Evolutionary conservation across 306 rosid species (phyloP), one percentile per base, ranked within the genome.

Genomic region (Quercus gilva): DNA sequence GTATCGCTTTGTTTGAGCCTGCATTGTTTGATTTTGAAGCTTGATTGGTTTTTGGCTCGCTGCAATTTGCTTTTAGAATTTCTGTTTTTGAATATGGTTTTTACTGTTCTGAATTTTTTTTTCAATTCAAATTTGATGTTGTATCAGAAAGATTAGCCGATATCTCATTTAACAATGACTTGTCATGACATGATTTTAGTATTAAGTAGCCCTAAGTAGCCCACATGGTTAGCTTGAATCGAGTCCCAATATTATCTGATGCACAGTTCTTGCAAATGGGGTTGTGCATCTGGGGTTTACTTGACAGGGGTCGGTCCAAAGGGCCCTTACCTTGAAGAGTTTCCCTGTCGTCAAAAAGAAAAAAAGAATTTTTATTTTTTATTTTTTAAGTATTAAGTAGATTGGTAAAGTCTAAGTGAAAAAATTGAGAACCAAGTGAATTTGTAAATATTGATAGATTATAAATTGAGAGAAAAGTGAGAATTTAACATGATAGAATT

Each of bases 11-110:
- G 58, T 51, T 73, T 37, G 33, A 19, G 68, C 60, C 55, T 43
- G 51, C 67, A 76, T 71, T 57, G 56, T 26, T 64, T 76, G 56
- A 21, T n/a, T 68, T 23, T 5, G 33, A 63, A 76, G 78, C 69
- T 59, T 21, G 26, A 41, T 67, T 26, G 26, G 10, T 37, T 28
- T 73, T 23, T n/a, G 75, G 64, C 33, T 53, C 18, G 51, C 61
- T 60, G 60, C 33, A 63, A 70, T 59, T 55, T n/a, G 60, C 49
- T 59, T 59, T 67, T 61, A 13, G 49, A 45, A 61, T 53, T 45
- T 74, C 70, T 20, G 75, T 49, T 19, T 65, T 12, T 31, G 49
- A 7, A 33, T n/a, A 67, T 33, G 26, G 26, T 67, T 14, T 35
- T 33, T 19, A 19, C 15, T 18, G 51, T 19, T 67, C 15, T 17